Base-by-base conservation (phyloP, 805 yeast species). In the Candida ipomoeae region DNA sequence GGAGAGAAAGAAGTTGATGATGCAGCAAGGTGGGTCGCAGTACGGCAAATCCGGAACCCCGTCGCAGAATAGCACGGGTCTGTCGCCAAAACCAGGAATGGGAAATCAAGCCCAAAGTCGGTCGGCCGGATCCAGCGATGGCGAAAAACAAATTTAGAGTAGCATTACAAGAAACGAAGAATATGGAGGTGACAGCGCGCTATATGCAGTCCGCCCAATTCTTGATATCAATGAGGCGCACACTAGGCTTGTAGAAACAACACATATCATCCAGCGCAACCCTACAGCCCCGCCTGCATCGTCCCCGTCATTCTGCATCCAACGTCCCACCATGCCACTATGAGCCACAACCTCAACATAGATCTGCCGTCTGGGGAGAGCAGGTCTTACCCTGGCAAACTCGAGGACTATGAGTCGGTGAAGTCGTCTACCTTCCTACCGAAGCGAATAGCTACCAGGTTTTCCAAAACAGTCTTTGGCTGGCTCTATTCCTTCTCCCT, bases 401-500 rank as follows among this genome's bases (percentile, higher is more conserved):
- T 23, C 5, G 40, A 34, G 5, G 40, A 44, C 40, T 34, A 35
- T 26, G 29, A 21, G 23, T 36, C 46, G 32, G 17, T 21, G 6
- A 44, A 35, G 26, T 36, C 46, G 10, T 44, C 46, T 11, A 36
- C 34, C 17, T 52, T 46, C 31, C 50, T 52, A 38, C 55, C 55
- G 45, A 51, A 52, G 39, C 48, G 48, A 11, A 35, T 55, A n/a
- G 58, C 56, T 3, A 51, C 55, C 40, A 56, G 52, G 33, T 41
- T 62, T 36, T 63, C 61, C 21, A 49, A 54, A 44, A 56, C 56
- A 33, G 58, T 62, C 34, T 54, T 62, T 48, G 57, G 58, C 50
- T 79, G 81, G 81, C 60, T 74, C 13, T 79, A 79, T 49, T 72
- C 78, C 13, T 62, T 72, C 20, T 73, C 81, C 18, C 65, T 75